Evolutionary conservation across 164 flowering plant species (phyloP).

Genomic region (Umbellularia californica): DNA sequence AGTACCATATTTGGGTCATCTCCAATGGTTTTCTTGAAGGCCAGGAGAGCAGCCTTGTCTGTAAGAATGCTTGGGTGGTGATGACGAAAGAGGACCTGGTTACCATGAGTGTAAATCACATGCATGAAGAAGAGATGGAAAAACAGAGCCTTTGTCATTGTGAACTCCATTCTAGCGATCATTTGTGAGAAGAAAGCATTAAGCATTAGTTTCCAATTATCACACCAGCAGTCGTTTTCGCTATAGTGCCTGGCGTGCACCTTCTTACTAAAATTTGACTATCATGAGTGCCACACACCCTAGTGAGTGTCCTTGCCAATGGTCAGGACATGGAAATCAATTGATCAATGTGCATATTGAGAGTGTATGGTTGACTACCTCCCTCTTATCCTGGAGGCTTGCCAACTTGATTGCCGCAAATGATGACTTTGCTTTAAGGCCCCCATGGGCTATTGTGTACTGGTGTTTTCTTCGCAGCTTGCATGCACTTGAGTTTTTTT

Average conservation of each 20-base stretch:
- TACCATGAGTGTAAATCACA: background rate
- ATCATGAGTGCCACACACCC: too few relatives aligned
- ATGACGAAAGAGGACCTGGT: constrained; percentile 3
- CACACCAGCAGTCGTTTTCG: background rate
- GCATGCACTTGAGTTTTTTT: too few relatives aligned
- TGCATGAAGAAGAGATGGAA: background rate
- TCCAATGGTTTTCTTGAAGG: constrained; percentile 26
- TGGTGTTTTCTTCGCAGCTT: too few relatives aligned
- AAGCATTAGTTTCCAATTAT: background rate
- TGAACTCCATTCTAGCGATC: background rate
- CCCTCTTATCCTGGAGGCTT: constrained; percentile 11
- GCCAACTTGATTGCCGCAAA: background rate
- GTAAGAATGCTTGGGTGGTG: constrained; percentile 21
- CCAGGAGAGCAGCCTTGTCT: constrained; percentile 47
- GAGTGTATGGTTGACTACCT: constrained; percentile 11
- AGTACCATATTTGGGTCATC: constrained; percentile 31
- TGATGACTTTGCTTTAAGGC: background rate
- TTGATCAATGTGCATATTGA: constrained; percentile 13
- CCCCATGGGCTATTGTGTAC: too few relatives aligned
- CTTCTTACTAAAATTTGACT: too few relatives aligned
- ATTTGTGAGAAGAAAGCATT: background rate
- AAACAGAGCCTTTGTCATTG: background rate
- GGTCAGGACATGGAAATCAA: constrained; percentile 7
- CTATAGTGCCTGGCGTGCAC: too few relatives aligned
- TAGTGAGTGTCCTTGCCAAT: background rate